These are phyloP conservation scores for Cymodocea nodosa DNA, from an alignment of 116 monocot genomes.

Conservation along the genomic window DNA sequence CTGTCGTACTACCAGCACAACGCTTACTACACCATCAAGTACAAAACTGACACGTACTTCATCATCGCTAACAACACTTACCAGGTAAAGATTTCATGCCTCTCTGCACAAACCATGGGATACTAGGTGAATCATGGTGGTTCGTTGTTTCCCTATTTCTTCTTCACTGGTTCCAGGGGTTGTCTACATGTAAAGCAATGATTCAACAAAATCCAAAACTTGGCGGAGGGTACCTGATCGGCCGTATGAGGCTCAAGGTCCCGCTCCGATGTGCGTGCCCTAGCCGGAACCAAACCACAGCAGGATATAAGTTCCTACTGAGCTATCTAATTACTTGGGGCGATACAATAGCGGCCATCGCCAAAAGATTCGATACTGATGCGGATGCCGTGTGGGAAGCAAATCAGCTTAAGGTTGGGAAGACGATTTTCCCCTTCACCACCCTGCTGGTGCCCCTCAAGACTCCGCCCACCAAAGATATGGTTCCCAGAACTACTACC, in stretches of 20 bases:
- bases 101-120: not conserved
- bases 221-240: conserved; percentile 10
- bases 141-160: not conserved
- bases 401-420: conserved; percentile 13
- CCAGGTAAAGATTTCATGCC: conserved; percentile 14
- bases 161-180: conserved; percentile 18
- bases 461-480: conserved; percentile 18
- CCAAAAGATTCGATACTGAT: conserved; percentile 17
- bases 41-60: conserved; percentile 24
- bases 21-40: conserved; percentile 27
- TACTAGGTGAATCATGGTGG: not conserved
- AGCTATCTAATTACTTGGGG: conserved; percentile 27
- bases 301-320: conserved; percentile 36
- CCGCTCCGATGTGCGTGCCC: conserved; percentile 68
- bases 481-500: conserved; percentile 14
- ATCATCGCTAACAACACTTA: conserved; percentile 46
- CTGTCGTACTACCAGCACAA: conserved; percentile 35
- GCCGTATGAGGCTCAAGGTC: conserved; percentile 12
- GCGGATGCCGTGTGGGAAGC: conserved; percentile 18
- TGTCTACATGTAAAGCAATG: conserved; percentile 63
- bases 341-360: conserved; percentile 28
- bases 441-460: conserved; percentile 42
- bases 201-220: conserved; percentile 50
- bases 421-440: conserved; percentile 39
- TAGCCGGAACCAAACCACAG: conserved; percentile 15